phyloP scores from a whole-genome alignment of 345 rosid species.

The Acer negundo region DNA sequence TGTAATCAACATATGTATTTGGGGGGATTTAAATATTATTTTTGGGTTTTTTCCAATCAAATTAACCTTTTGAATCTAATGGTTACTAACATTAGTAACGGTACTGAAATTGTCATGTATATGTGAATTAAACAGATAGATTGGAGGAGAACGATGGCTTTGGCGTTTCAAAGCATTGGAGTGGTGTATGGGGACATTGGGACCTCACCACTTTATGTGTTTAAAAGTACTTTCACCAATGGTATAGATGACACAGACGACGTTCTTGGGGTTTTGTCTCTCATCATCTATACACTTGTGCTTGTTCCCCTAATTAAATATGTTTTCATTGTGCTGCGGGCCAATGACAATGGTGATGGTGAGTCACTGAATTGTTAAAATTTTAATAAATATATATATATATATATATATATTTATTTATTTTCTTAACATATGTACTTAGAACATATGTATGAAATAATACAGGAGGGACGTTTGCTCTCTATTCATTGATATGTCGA shows the following conservation, averaged over 20 bases:
- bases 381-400: too few species aligned
- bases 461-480: slow-evolving; percentile 76
- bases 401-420: too few species aligned
- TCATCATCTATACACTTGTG: slow-evolving; percentile 62
- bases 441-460: too few species aligned
- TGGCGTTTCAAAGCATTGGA: slow-evolving; percentile 78
- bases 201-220: slow-evolving; percentile 80
- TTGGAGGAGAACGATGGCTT: slow-evolving; percentile 58
- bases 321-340: slow-evolving; percentile 63
- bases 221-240: slow-evolving; percentile 50
- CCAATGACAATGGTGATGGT: slow-evolving; percentile 91
- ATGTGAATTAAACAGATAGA: slow-evolving; percentile 21
- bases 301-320: slow-evolving; percentile 65
- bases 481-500: slow-evolving; percentile 66
- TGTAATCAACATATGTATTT: too few species aligned
- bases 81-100: too few species aligned
- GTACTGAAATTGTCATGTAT: too few species aligned
- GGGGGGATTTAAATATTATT: too few species aligned
- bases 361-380: neutral
- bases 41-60: too few species aligned
- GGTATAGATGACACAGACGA: slow-evolving; percentile 48
- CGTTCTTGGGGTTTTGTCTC: slow-evolving; percentile 62
- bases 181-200: slow-evolving; percentile 79
- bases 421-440: neutral
- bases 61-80: too few species aligned